Conservation (phyloP, 768 basidiomycete species). For the Termitomyces sp. region DNA sequence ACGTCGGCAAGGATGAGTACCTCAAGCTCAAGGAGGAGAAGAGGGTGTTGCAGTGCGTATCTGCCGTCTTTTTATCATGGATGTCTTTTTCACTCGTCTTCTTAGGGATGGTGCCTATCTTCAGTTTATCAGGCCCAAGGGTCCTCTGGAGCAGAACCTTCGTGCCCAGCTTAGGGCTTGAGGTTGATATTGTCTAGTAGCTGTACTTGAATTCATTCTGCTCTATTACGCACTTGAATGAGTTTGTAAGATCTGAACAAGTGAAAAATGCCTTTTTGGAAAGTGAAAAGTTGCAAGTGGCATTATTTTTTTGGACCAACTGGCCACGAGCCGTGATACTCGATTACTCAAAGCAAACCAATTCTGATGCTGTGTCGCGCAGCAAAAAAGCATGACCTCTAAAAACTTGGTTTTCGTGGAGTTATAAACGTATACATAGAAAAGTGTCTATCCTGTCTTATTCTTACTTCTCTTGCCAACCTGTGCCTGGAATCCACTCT, state of each 20-base stretch:
- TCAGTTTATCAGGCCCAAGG: constrained; percentile 87
- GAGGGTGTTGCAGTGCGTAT: constrained; percentile 78
- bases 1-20: constrained; percentile 88
- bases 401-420: too few species aligned
- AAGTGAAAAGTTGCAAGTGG: too few species aligned
- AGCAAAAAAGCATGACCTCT: too few species aligned
- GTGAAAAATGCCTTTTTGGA: too few species aligned
- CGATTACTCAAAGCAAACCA: too few species aligned
- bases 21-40: constrained; percentile 84
- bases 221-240: too few species aligned
- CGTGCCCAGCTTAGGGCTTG: constrained; percentile 77
- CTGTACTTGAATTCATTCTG: too few species aligned
- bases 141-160: constrained; percentile 80
- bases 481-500: constrained; percentile 98
- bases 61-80: background rate
- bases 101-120: constrained; percentile 90
- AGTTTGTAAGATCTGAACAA: too few species aligned
- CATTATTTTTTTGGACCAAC: too few species aligned
- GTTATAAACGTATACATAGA: background rate
- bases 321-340: too few species aligned
- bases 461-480: constrained; percentile 85
- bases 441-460: constrained; percentile 26
- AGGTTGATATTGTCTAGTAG: constrained; percentile 16
- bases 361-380: too few species aligned
- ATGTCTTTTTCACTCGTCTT: background rate